Percentiles rank a stretch among this genome's conserved stretches.
Conservation (phyloP, 1,284 basidiomycete genomes). For the Spongiforma sp. region DNA sequence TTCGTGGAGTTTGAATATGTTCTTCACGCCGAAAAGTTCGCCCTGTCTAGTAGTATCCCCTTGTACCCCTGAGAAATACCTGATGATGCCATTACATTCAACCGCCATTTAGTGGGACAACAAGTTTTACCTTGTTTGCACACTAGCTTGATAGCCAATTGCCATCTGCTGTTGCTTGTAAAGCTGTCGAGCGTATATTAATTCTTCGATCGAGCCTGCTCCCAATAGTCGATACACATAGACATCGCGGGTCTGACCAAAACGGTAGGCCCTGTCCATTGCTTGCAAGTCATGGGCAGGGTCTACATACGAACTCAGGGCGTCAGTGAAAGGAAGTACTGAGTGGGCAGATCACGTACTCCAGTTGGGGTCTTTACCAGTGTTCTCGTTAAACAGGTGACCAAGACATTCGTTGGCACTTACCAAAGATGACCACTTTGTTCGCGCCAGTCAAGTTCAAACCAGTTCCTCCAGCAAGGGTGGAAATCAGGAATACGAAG, state of each 20-base stretch:
- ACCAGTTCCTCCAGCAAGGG: constrained; percentile 77
- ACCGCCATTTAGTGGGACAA: neutral
- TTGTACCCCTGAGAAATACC: constrained; percentile 84
- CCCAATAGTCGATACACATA: constrained; percentile 85
- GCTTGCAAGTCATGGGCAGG: constrained; percentile 88
- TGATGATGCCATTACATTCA: constrained; percentile 29
- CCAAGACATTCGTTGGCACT: constrained; percentile 25
- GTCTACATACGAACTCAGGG: constrained; percentile 49
- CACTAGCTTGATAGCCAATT: constrained; percentile 82
- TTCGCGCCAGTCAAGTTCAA: constrained; percentile 80
- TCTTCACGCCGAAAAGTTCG: constrained; percentile 83
- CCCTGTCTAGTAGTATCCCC: constrained; percentile 75
- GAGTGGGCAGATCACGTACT: constrained; percentile 53
- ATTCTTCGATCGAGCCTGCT: constrained; percentile 85
- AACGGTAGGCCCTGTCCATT: constrained; percentile 89
- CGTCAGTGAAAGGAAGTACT: constrained; percentile 1
- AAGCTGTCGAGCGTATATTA: constrained; percentile 85
- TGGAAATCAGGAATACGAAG: constrained; percentile 83
- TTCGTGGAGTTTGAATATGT: constrained; percentile 84
- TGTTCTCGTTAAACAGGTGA: constrained; percentile 1
- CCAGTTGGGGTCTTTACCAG: constrained; percentile 81
- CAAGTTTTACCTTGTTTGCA: constrained; percentile 67
- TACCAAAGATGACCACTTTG: constrained; percentile 86
- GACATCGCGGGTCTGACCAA: constrained; percentile 89
- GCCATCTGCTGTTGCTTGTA: constrained; percentile 92